These are phyloP conservation scores for Coemansia sp. DNA, from an alignment of 192 early-diverging fungal genomes.

Conservation along the genomic window DNA sequence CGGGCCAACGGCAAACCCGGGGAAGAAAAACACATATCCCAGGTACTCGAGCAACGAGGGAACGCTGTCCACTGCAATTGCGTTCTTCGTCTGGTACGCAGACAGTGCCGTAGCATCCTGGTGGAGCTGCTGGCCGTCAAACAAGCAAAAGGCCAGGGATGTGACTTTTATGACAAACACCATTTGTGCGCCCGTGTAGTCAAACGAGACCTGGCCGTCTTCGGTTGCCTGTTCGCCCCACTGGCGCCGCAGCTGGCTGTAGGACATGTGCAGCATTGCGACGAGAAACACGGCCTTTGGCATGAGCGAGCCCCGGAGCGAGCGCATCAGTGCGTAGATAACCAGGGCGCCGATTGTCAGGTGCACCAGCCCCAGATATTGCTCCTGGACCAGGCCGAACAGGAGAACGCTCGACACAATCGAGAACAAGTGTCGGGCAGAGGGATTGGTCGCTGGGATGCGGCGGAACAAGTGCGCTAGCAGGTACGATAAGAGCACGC, in stretches of 20 bases:
- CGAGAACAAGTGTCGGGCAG: slow-evolving; percentile 61
- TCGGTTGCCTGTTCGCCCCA: slow-evolving; percentile 22
- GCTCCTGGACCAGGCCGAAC: slow-evolving; percentile 60
- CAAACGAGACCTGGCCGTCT: slow-evolving; percentile 59
- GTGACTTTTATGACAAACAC: slow-evolving; percentile 92
- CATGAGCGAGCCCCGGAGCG: slow-evolving; percentile 49
- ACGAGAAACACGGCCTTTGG: slow-evolving; percentile 63
- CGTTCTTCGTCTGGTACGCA: slow-evolving; percentile 67
- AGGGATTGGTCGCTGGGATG: slow-evolving; percentile 54
- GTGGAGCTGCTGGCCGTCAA: slow-evolving; percentile 66
- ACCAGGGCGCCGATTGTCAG: slow-evolving; percentile 56
- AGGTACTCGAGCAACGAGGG: slow-evolving; percentile 79
- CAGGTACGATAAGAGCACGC: slow-evolving; percentile 62
- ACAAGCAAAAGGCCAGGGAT: slow-evolving; percentile 82
- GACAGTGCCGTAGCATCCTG: slow-evolving; percentile 32
- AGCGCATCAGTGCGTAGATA: slow-evolving; percentile 59
- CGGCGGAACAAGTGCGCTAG: slow-evolving; percentile 60
- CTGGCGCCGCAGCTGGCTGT: slow-evolving; percentile 56
- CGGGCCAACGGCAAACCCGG: slow-evolving; percentile 82
- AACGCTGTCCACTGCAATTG: slow-evolving; percentile 51
- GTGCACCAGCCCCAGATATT: slow-evolving; percentile 62
- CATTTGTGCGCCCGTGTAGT: slow-evolving; percentile 95
- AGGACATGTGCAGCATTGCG: slow-evolving; percentile 69
- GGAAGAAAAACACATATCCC: slow-evolving; percentile 92
- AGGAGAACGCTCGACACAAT: slow-evolving; percentile 60